Evolutionary conservation across 805 yeast species (phyloP).

Genomic region (Pichia gijzeniarum): DNA sequence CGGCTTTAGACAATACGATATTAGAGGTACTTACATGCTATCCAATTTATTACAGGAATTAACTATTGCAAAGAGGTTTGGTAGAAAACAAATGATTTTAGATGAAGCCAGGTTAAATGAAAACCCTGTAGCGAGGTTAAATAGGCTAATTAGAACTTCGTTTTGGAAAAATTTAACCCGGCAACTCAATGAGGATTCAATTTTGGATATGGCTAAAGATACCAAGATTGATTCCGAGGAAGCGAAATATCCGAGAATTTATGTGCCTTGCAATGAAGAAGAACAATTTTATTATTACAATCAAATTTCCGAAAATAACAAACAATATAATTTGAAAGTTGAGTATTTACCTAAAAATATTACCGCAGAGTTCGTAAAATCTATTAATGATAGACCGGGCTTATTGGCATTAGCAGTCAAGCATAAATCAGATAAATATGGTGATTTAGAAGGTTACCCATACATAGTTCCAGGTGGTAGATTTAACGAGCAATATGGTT

Average conservation of each 20-base stretch:
- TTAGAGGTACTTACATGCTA: conserved; percentile 85
- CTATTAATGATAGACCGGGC: conserved; percentile 80
- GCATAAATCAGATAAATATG: conserved; percentile 28
- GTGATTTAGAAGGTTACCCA: conserved; percentile 53
- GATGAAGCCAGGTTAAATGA: conserved; percentile 83
- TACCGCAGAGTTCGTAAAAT: conserved; percentile 70
- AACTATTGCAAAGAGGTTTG: conserved; percentile 77
- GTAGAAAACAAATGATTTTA: conserved; percentile 67
- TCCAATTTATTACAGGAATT: conserved; percentile 83
- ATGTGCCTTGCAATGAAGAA: conserved; percentile 60
- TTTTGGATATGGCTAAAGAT: conserved; percentile 69
- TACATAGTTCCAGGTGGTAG: conserved; percentile 97
- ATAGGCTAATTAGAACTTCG: conserved; percentile 63
- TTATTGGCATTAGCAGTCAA: conserved; percentile 73
- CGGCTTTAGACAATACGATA: conserved; percentile 66
- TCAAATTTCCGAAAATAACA: conserved; percentile 46
- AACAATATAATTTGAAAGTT: conserved; percentile 59
- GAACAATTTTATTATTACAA: conserved; percentile 70
- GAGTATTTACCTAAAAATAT: conserved; percentile 69
- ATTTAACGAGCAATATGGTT: conserved; percentile 92
- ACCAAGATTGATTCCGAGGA: conserved; percentile 63
- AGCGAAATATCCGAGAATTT: conserved; percentile 64
- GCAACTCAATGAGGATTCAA: conserved; percentile 51
- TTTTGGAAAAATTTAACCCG: conserved; percentile 83
- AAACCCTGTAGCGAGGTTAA: conserved; percentile 76